A percentile compares a stretch with the other conserved stretches of the same genome.
These are phyloP conservation scores for Astrothelium subdiscretum DNA, from an alignment of 495 filamentous ascomycete genomes.

Conservation along the genomic window DNA sequence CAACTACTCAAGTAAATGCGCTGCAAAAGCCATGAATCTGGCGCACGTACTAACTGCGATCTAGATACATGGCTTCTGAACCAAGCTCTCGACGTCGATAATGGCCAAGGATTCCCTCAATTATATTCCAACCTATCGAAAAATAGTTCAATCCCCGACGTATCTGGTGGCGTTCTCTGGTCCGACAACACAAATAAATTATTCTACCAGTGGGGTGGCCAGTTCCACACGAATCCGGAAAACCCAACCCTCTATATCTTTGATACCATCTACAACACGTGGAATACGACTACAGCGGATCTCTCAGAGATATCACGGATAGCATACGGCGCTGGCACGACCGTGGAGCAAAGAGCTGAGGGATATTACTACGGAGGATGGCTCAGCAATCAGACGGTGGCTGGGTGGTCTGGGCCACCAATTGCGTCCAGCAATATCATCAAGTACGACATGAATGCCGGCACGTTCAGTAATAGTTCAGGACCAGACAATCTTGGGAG, in stretches of 20 bases:
- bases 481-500: conserved; percentile 35
- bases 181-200: conserved; percentile 40
- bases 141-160: conserved; percentile 32
- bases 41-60: background rate
- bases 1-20: conserved; percentile 36
- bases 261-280: conserved; percentile 35
- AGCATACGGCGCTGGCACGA: conserved; percentile 28
- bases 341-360: conserved; percentile 25
- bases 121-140: conserved; percentile 41
- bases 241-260: conserved; percentile 32
- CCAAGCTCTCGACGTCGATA: conserved; percentile 35
- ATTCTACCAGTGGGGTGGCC: conserved; percentile 43
- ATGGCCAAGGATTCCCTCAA: conserved; percentile 33
- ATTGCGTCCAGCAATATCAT: conserved; percentile 31
- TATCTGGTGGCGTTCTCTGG: conserved; percentile 38
- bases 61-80: conserved; percentile 35
- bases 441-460: conserved; percentile 34
- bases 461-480: conserved; percentile 31
- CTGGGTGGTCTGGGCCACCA: conserved; percentile 32
- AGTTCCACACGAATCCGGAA: conserved; percentile 30
- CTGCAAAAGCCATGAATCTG: background rate
- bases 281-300: conserved; percentile 25
- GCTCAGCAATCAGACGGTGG: conserved; percentile 33
- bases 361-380: conserved; percentile 41
- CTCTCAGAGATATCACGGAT: conserved; percentile 20